Conservation (phyloP, 306 rosid species). For the Inga oerstediana region DNA sequence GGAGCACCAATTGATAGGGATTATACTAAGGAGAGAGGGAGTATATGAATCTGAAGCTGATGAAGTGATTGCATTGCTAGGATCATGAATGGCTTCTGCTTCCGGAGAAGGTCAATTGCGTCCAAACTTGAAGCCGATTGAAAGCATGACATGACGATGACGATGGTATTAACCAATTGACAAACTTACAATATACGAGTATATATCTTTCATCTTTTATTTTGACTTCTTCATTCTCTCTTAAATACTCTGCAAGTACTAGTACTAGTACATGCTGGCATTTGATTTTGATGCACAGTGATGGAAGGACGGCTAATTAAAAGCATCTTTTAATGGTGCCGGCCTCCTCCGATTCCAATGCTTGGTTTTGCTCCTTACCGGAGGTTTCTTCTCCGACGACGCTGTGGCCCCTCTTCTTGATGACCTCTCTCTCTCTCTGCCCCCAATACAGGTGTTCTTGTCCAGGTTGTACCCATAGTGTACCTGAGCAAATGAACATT, state of each 20-base stretch:
- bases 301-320: neutral
- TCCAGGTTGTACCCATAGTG: neutral
- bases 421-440: neutral
- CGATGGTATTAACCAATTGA: neutral
- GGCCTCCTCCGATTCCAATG: neutral
- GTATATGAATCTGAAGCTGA: no score
- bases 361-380: neutral
- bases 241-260: neutral
- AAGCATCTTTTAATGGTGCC: neutral
- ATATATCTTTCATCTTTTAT: neutral
- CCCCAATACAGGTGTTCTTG: neutral
- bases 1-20: no score
- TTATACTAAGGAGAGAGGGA: no score
- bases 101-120: no score
- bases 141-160: neutral
- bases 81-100: neutral
- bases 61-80: no score
- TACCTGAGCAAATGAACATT: constrained; percentile 2
- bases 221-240: neutral
- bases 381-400: neutral
- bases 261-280: neutral
- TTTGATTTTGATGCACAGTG: neutral
- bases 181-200: neutral
- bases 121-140: no score
- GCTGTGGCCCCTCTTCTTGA: constrained; percentile 22